Conservation (phyloP, 495 filamentous ascomycete species). For the Aspergillus baeticus region DNA sequence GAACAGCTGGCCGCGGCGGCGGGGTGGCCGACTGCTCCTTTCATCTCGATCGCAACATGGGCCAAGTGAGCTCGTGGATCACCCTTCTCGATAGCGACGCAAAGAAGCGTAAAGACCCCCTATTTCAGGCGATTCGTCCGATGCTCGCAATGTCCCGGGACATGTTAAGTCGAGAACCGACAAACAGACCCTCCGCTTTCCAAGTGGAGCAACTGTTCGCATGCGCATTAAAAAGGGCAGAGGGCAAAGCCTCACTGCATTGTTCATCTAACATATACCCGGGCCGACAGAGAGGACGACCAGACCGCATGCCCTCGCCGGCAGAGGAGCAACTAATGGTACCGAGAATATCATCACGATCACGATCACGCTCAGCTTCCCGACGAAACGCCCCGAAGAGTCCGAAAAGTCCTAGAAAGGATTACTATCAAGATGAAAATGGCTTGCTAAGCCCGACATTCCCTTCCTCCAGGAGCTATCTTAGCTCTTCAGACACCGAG, state of each 20-base stretch:
- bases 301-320: background rate
- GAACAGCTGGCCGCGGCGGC: constrained; percentile 62
- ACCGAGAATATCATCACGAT: background rate
- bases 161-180: constrained; percentile 43
- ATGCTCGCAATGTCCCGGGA: constrained; percentile 43
- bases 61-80: constrained; percentile 79
- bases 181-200: constrained; percentile 35
- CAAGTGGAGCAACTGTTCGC: constrained; percentile 30
- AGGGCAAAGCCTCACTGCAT: constrained; percentile 17
- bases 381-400: background rate
- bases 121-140: constrained; percentile 37
- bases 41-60: constrained; percentile 67
- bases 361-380: constrained; percentile 1
- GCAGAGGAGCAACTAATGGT: background rate
- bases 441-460: constrained; percentile 3
- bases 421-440: constrained; percentile 5
- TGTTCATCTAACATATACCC: constrained; percentile 19
- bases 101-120: constrained; percentile 55
- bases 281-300: constrained; percentile 3
- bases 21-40: constrained; percentile 78
- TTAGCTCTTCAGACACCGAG: constrained; percentile 9
- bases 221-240: constrained; percentile 18
- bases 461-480: background rate
- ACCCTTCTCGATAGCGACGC: constrained; percentile 64
- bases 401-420: background rate